Evolutionary conservation across 257 asterid genomes (phyloP), one percentile per base, ranked within the genome.

Genomic region (Linderniella brevidens): DNA sequence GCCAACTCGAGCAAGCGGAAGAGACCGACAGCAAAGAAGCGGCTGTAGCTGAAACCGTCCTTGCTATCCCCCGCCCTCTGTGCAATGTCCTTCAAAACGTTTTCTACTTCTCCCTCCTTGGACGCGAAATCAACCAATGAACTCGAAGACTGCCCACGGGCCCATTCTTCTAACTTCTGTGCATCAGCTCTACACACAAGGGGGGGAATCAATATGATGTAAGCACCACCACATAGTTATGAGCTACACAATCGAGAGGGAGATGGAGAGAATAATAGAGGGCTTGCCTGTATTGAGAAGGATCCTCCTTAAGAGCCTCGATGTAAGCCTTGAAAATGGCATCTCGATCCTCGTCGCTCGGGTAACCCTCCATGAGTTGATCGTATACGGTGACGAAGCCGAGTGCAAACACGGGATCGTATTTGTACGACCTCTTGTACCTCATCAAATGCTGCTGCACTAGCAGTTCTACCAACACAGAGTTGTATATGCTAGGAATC

Each of bases 291-390:
- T 84, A 88, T 65, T 74, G 77, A 50, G 70, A 64, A 62, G 95
- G 98, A 51, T 80, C 94, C 66, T 88, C 93, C n/a, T 74, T 76
- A 46, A 88, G 50, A 56, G 95, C 92, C 57, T 60, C 70, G 19
- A 80, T 44, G 58, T 88, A 88, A 46, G 98, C 93, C 68, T 73
- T 72, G 67, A 88, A 88, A 54, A 88, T 88, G 58, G 84, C 75
- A 17, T 74, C 82, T 50, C 84, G 72, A 13, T 84, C 98, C 56
- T 80, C 93, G 5, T 72, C 80, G 52, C 82, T 68, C 0, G 87
- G 94, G 70, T 84, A 88, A 4, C 94, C 93, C 17, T 88, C 98
- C 98, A 88, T 88, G 50, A 88, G 90, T 40, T 74, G 82, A 63
- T 88, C 98, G 68, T 76, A 78, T 18, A 88, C 80, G 0, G 98